phyloP scores from a whole-genome alignment of 2,329 filamentous ascomycete genomes.

The Aspergillus nomiae region DNA sequence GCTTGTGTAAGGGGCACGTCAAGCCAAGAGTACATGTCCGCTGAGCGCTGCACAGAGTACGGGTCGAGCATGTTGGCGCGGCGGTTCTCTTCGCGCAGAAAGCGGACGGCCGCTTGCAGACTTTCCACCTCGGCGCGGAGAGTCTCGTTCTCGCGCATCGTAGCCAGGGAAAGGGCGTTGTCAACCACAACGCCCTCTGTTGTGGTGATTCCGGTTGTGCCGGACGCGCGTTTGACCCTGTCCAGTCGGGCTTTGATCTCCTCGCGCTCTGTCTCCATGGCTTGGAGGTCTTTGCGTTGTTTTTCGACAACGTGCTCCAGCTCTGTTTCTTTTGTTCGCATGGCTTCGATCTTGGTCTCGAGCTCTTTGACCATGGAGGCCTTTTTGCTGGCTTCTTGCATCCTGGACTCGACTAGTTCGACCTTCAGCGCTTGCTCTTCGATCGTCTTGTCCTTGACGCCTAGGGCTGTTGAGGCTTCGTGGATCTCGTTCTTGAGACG shows the following conservation, averaged over 20 bases:
- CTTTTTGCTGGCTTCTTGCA: constrained; percentile 80
- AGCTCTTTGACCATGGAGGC: constrained; percentile 55
- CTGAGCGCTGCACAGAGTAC: constrained; percentile 43
- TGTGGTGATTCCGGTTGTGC: constrained; percentile 39
- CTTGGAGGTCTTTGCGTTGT: constrained; percentile 41
- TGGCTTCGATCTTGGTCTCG: constrained; percentile 43
- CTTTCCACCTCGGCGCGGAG: constrained; percentile 45
- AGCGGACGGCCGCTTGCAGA: constrained; percentile 50
- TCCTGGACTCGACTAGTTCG: constrained; percentile 84
- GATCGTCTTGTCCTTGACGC: constrained; percentile 75
- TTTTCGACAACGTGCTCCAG: constrained; percentile 35
- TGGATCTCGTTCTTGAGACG: constrained; percentile 78
- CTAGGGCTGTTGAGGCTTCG: constrained; percentile 71
- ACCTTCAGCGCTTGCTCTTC: constrained; percentile 90
- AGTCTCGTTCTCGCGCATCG: constrained; percentile 47
- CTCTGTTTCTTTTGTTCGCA: constrained; percentile 37
- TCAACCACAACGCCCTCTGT: constrained; percentile 42
- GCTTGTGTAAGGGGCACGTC: constrained; percentile 40
- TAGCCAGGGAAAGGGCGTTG: constrained; percentile 40
- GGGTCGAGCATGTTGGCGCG: constrained; percentile 43
- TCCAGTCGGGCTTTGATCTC: constrained; percentile 46
- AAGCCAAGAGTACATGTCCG: constrained; percentile 47
- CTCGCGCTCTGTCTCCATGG: constrained; percentile 42
- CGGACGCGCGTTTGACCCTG: constrained; percentile 44
- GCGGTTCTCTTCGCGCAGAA: constrained; percentile 48